These are phyloP conservation scores for Fusarium nematophilum DNA, from an alignment of 2,329 filamentous ascomycete species.

Conservation along the genomic window DNA sequence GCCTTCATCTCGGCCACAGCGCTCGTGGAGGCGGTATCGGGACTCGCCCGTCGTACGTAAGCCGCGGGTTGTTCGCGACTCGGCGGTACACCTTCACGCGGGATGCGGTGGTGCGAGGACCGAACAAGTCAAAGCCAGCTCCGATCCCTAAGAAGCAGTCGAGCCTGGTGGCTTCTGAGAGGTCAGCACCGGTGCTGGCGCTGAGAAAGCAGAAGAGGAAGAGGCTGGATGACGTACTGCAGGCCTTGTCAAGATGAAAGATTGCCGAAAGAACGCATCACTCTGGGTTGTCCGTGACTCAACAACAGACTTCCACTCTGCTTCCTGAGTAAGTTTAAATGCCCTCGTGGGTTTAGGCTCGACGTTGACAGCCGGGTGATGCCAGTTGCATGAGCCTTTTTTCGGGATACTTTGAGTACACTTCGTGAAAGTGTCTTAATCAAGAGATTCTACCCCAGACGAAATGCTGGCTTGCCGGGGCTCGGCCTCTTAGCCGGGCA, in stretches of 20 bases:
- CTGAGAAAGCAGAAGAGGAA: slow-evolving; percentile 49
- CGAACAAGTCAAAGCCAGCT: not conserved
- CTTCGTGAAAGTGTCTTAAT: not conserved
- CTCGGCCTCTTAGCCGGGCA: no score
- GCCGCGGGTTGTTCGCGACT: slow-evolving; percentile 50
- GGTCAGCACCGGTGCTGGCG: slow-evolving; percentile 29
- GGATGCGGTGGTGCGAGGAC: slow-evolving; percentile 14
- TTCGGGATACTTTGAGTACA: not conserved
- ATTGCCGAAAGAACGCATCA: no score
- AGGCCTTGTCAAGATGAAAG: slow-evolving; percentile 41
- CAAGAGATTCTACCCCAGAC: no score
- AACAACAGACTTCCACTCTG: not conserved
- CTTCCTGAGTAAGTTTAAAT: not conserved
- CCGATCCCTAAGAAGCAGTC: slow-evolving; percentile 24
- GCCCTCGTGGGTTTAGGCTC: not conserved
- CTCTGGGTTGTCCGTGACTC: no score
- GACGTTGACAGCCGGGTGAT: not conserved
- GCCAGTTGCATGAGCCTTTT: not conserved
- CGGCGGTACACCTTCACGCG: slow-evolving; percentile 50
- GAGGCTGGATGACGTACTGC: slow-evolving; percentile 49
- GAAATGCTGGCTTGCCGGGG: no score
- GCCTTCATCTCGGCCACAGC: slow-evolving; percentile 53
- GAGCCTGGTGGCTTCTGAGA: slow-evolving; percentile 26
- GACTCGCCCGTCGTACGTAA: slow-evolving; percentile 50
- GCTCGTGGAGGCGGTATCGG: slow-evolving; percentile 48